Percentiles rank a stretch among this genome's conserved stretches.
Evolutionary conservation across 2,329 filamentous ascomycete genomes (phyloP).

Genomic region (Ophiostoma populinum): DNA sequence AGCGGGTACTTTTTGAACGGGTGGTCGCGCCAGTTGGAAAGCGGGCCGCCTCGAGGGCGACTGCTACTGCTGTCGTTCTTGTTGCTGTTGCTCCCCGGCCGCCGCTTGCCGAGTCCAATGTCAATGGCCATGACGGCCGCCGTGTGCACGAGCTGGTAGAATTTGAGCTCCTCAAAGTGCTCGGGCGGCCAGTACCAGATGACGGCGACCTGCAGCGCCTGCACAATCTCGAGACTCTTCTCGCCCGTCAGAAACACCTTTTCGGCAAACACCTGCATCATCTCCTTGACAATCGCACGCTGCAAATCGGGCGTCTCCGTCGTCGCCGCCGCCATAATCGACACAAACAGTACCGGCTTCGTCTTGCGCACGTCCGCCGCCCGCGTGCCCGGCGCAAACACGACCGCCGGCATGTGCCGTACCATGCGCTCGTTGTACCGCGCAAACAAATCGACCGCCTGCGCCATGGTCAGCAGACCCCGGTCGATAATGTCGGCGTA

Average conservation of each 20-base stretch:
- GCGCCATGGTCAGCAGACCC: conserved; percentile 37
- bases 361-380: conserved; percentile 36
- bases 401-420: conserved; percentile 42
- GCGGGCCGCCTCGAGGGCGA: neutral
- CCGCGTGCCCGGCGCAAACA: conserved; percentile 37
- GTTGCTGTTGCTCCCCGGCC: conserved; percentile 4
- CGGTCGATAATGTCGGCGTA: conserved; percentile 35
- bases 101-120: conserved; percentile 46
- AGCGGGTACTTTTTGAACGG: conserved; percentile 24
- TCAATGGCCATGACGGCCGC: conserved; percentile 71
- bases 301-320: conserved; percentile 40
- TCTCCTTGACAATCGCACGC: conserved; percentile 44
- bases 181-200: conserved; percentile 78
- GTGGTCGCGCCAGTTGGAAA: conserved; percentile 22
- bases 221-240: conserved; percentile 70
- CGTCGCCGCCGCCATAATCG: conserved; percentile 49
- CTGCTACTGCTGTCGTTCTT: neutral
- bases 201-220: conserved; percentile 57
- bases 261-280: conserved; percentile 58
- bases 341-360: conserved; percentile 52
- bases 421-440: conserved; percentile 44
- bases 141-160: conserved; percentile 73
- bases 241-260: conserved; percentile 57
- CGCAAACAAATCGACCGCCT: conserved; percentile 36
- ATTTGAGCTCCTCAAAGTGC: conserved; percentile 71